A percentile compares a stretch with the other conserved stretches of the same genome.
phyloP scores from a whole-genome alignment of 2,329 filamentous ascomycete species.

The Fusarium anguioides region DNA sequence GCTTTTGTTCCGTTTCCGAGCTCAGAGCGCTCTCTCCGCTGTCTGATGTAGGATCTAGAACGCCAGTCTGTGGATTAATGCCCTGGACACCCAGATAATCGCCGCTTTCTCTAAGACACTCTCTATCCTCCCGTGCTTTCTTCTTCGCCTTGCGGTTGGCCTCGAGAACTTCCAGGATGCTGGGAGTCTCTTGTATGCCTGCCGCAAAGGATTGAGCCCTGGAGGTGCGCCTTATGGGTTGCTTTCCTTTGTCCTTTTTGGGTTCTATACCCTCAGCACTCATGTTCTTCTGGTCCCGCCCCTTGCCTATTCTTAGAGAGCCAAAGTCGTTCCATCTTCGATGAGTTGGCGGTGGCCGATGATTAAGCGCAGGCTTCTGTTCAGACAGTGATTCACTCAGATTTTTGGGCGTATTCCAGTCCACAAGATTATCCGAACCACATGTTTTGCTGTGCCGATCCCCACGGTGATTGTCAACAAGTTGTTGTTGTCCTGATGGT shows the following conservation, averaged over 20 bases:
- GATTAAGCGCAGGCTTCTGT: background rate
- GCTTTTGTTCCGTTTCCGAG: constrained; percentile 47
- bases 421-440: constrained; percentile 48
- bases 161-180: constrained; percentile 39
- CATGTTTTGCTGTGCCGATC: constrained; percentile 33
- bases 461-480: constrained; percentile 24
- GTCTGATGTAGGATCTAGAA: constrained; percentile 61
- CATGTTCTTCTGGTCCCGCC: background rate
- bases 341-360: background rate
- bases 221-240: background rate
- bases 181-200: background rate
- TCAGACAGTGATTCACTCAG: constrained; percentile 25
- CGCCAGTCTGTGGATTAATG: constrained; percentile 66
- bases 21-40: constrained; percentile 56
- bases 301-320: constrained; percentile 9
- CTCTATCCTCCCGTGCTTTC: constrained; percentile 52
- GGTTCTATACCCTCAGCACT: background rate
- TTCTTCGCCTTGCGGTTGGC: constrained; percentile 49
- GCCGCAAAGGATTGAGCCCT: background rate
- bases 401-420: constrained; percentile 53
- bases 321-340: constrained; percentile 36
- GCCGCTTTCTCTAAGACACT: constrained; percentile 63
- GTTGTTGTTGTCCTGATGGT: constrained; percentile 4
- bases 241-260: background rate
- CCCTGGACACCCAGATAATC: constrained; percentile 70